phyloP scores from a whole-genome alignment of 1,284 basidiomycete species.

The Rhodotorula glutinis region DNA sequence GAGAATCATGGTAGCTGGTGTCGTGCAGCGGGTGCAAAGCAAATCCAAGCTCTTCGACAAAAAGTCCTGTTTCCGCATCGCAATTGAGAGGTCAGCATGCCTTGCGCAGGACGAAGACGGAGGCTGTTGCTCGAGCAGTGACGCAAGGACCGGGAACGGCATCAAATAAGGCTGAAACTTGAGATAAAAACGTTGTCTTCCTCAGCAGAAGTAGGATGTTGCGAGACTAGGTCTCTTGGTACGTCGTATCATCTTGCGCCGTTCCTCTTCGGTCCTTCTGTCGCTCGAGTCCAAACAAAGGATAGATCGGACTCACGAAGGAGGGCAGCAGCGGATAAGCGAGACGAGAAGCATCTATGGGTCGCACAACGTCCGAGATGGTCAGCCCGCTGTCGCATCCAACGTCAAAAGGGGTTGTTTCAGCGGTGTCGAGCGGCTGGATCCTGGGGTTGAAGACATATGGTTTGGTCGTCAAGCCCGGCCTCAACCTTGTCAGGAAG shows the following conservation, averaged over 20 bases:
- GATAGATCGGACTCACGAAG: background rate
- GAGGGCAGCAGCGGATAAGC: background rate
- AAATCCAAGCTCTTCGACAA: too few species aligned
- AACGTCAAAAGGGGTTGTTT: too few species aligned
- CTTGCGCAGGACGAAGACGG: too few species aligned
- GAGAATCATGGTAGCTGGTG: too few species aligned
- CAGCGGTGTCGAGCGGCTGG: too few species aligned
- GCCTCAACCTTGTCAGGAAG: constrained; percentile 7
- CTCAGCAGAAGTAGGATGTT: constrained; percentile 14
- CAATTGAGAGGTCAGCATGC: too few species aligned
- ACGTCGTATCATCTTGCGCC: constrained; percentile 5
- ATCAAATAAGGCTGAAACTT: constrained; percentile 34
- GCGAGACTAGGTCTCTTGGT: constrained; percentile 12
- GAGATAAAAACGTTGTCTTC: constrained; percentile 6
- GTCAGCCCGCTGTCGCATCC: too few species aligned
- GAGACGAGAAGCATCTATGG: background rate
- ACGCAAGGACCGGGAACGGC: constrained; percentile 3
- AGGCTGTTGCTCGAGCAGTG: too few species aligned
- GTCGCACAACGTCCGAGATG: too few species aligned
- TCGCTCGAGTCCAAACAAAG: too few species aligned
- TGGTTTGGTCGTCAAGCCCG: constrained; percentile 7
- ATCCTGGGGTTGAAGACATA: constrained; percentile 30
- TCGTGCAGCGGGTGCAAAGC: background rate
- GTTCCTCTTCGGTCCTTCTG: background rate
- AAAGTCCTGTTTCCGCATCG: too few species aligned